Base-by-base conservation (phyloP, 106 monocot genomes). In the Chionographis japonica region DNA sequence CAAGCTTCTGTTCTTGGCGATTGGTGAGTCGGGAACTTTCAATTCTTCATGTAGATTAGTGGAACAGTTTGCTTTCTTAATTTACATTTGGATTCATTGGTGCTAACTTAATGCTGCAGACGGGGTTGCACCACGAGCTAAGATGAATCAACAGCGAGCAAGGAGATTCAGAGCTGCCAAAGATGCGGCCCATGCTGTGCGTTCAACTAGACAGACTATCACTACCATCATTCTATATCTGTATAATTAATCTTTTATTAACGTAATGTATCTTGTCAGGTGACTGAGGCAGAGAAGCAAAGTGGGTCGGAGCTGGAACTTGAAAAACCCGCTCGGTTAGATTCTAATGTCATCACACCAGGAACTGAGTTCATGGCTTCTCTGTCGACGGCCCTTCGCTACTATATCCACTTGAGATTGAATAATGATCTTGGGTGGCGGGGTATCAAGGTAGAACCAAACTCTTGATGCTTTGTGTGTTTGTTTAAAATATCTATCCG, bases 261-360 rank as follows among this genome's bases (percentile, higher is more conserved):
- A 65, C 51, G 2, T 65, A 9, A 13, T 51, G 9, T 12, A 50
- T 54, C 5, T n/a, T 50, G 14, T n/a, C 49, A 82, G 82, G 77
- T 36, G 13, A 73, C 74, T 12, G 77, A 69, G 73, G 74, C 68
- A 15, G 77, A 82, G 27, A 63, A 52, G 38, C 43, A 36, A 67
- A 46, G n/a, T 46, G 46, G 46, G 46, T 46, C 46, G 46, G 46
- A 46, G 46, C 5, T 46, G 46, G 46, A 46, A 46, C 5, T 46
- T 46, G 68, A 77, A 42, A 77, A 77, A 60, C 52, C 60, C 42
- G 77, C 73, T 65, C 77, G 69, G 37, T 63, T 62, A 37, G 77
- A 82, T 50, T 82, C 82, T 54, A 82, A 82, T 77, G 82, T 82
- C 49, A 82, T 82, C 16, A 82, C 82, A 52, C 82, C 77, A 54